A percentile compares a stretch with the other conserved stretches of the same genome.
Evolutionary conservation across 2,329 filamentous ascomycete species (phyloP).

Genomic region (Aciculosporium take): DNA sequence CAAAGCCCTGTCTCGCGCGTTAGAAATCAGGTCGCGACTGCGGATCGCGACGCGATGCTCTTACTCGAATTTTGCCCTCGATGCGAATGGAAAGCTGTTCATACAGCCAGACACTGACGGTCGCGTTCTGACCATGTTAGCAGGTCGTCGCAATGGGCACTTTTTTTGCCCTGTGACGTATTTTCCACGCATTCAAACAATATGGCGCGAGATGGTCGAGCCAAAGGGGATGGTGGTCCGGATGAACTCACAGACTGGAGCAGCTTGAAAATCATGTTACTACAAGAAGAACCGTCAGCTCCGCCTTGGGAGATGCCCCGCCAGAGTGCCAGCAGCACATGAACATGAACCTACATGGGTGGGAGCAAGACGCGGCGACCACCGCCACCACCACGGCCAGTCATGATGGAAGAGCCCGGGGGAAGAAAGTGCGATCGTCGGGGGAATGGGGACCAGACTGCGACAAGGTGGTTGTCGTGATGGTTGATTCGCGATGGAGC

Average conservation of each 20-base stretch:
- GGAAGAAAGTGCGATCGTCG: not conserved
- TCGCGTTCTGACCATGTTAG: slow-evolving; percentile 45
- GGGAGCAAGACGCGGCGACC: slow-evolving; percentile 46
- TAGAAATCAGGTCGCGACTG: not conserved
- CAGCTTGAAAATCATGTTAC: slow-evolving; percentile 54
- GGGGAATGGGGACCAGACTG: not conserved
- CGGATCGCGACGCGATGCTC: slow-evolving; percentile 14
- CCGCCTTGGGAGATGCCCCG: not conserved
- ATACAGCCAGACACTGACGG: slow-evolving; percentile 90
- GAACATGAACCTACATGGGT: slow-evolving; percentile 32
- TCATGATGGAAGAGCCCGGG: slow-evolving; percentile 27
- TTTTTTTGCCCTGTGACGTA: too few relatives aligned
- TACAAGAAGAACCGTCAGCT: slow-evolving; percentile 16
- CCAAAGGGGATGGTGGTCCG: not conserved
- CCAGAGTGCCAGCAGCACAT: not conserved
- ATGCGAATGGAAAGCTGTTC: slow-evolving; percentile 91
- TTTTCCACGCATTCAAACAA: not conserved
- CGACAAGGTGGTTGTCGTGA: slow-evolving; percentile 3
- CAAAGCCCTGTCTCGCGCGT: slow-evolving; percentile 56
- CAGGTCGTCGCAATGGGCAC: slow-evolving; percentile 9
- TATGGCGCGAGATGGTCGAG: not conserved
- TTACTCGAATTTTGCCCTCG: slow-evolving; percentile 86
- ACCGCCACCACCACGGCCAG: slow-evolving; percentile 44
- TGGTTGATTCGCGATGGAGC: slow-evolving; percentile 1
- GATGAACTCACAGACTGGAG: slow-evolving; percentile 42